phyloP scores from a whole-genome alignment of 164 flowering plant species.

The Buxus sempervirens region DNA sequence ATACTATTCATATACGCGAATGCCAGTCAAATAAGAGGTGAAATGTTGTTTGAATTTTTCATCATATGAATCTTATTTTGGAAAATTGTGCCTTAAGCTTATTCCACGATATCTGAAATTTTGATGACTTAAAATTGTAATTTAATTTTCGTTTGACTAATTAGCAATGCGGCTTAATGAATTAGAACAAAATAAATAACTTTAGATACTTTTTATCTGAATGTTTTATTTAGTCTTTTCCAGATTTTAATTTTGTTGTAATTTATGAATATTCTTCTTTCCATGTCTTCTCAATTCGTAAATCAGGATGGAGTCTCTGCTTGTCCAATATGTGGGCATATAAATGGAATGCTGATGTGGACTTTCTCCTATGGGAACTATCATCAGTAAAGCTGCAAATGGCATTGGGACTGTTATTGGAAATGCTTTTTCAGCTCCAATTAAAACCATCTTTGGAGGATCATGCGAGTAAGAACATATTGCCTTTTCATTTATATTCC shows the following conservation, averaged over 20 bases:
- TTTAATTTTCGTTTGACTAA: not conserved
- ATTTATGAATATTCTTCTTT: not conserved
- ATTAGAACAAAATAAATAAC: not conserved
- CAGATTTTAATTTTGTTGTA: too few species aligned
- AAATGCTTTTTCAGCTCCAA: slow-evolving; percentile 38
- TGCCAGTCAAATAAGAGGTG: not conserved
- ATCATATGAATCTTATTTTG: not conserved
- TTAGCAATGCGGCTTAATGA: not conserved
- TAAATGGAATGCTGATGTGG: not conserved
- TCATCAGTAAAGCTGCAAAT: slow-evolving; percentile 41
- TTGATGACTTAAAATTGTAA: not conserved
- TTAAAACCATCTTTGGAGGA: slow-evolving; percentile 43
- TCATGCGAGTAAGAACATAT: slow-evolving; percentile 49
- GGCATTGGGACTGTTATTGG: slow-evolving; percentile 42
- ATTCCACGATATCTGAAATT: not conserved
- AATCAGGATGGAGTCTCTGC: not conserved
- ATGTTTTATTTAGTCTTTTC: not conserved
- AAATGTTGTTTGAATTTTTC: not conserved
- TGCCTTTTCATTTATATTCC: not conserved
- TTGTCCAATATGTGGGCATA: not conserved
- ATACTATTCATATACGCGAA: not conserved
- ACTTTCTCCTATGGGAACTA: slow-evolving; percentile 41
- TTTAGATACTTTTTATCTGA: too few species aligned
- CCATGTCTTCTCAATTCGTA: not conserved
- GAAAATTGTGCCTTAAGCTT: not conserved